Conservation (phyloP, 2,329 filamentous ascomycete species). For the Alternaria metachromatica region DNA sequence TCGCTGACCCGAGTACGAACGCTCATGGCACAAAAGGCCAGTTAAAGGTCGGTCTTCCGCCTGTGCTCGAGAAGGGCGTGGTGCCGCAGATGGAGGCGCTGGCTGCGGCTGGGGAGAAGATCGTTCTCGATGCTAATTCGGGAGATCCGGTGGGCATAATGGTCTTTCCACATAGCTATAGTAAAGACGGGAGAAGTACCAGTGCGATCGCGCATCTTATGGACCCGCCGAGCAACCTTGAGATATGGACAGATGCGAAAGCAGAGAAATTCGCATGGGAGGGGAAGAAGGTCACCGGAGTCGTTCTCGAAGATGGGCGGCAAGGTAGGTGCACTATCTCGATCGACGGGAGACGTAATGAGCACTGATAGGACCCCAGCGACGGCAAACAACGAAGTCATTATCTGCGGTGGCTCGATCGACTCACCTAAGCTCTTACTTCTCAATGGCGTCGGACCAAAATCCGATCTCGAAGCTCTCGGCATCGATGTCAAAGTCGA, state of each 20-base stretch:
- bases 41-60: conserved; percentile 50
- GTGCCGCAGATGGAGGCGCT: conserved; percentile 62
- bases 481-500: conserved; percentile 52
- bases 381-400: conserved; percentile 42
- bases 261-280: conserved; percentile 48
- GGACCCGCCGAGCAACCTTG: conserved; percentile 59
- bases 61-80: conserved; percentile 64
- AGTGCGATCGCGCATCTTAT: conserved; percentile 47
- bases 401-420: conserved; percentile 42
- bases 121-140: conserved; percentile 62
- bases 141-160: conserved; percentile 40
- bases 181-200: conserved; percentile 39
- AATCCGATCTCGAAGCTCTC: conserved; percentile 49
- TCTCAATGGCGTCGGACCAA: conserved; percentile 58
- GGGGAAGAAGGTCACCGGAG: conserved; percentile 36
- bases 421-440: conserved; percentile 52
- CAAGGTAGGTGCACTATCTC: conserved; percentile 32
- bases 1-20: conserved; percentile 52
- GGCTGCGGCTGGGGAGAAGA: conserved; percentile 60
- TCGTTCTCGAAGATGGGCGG: conserved; percentile 37
- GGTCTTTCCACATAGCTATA: conserved; percentile 48
- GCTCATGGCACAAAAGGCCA: conserved; percentile 56
- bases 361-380: conserved; percentile 15
- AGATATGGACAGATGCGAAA: conserved; percentile 57
- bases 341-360: background rate